Evolutionary conservation across 768 basidiomycete species (phyloP).

Genomic region (Termitomyces sp.): DNA sequence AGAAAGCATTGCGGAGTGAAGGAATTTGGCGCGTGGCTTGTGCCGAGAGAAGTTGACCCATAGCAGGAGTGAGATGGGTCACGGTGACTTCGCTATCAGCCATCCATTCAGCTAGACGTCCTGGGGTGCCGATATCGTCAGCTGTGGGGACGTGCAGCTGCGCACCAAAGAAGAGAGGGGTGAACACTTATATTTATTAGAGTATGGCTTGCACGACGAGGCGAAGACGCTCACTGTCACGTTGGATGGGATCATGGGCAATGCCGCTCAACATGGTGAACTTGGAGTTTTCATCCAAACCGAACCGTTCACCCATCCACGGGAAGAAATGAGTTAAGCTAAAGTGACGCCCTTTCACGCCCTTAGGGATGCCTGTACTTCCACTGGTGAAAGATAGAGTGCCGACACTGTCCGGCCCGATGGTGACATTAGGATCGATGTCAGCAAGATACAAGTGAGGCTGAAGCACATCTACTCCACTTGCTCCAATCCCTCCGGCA

Average conservation of each 20-base stretch:
- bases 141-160: conserved; percentile 92
- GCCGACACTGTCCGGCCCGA: conserved; percentile 94
- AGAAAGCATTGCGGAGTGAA: conserved; percentile 86
- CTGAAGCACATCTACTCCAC: conserved; percentile 54
- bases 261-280: conserved; percentile 99
- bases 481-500: conserved; percentile 48
- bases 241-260: conserved; percentile 97
- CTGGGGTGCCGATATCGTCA: conserved; percentile 96
- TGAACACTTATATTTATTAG: conserved; percentile 67
- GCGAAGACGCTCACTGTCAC: conserved; percentile 76
- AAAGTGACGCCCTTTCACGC: conserved; percentile 93
- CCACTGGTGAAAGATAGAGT: conserved; percentile 97
- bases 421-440: conserved; percentile 71
- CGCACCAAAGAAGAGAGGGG: conserved; percentile 95
- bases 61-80: conserved; percentile 98
- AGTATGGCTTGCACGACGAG: background rate
- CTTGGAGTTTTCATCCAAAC: conserved; percentile 63
- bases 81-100: conserved; percentile 83
- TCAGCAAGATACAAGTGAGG: conserved; percentile 48
- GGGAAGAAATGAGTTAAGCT: conserved; percentile 99
- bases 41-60: conserved; percentile 94
- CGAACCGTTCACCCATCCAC: conserved; percentile 94
- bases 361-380: conserved; percentile 96
- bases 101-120: conserved; percentile 98
- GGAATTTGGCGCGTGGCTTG: conserved; percentile 81